Evolutionary conservation across 805 yeast species (phyloP).

Genomic region (Candida verbasci): DNA sequence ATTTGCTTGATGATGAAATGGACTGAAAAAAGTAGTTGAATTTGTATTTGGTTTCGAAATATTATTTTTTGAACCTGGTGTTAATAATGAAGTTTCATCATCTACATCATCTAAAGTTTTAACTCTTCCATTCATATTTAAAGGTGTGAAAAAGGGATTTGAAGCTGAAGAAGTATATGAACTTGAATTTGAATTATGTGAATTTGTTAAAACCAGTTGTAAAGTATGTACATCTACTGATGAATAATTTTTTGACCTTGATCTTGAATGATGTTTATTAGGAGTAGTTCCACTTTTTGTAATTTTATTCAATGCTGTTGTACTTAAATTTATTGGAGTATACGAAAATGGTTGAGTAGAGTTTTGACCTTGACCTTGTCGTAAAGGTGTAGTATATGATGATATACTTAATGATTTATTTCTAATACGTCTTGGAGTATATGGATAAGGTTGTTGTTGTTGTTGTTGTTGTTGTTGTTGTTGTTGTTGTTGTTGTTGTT

Average conservation of each 20-base stretch:
- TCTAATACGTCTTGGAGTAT: constrained; percentile 34
- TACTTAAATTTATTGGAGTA: constrained; percentile 20
- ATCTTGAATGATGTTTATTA: constrained; percentile 32
- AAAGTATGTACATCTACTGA: constrained; percentile 27
- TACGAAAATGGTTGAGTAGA: constrained; percentile 10
- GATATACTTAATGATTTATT: constrained; percentile 32
- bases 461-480: constrained; percentile 6
- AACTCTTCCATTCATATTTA: constrained; percentile 23
- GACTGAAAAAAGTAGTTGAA: constrained; percentile 14
- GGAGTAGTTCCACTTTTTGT: constrained; percentile 38
- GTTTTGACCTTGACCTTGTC: no score
- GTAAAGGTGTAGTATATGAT: constrained; percentile 34
- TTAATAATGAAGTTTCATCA: constrained; percentile 17
- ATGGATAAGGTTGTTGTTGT: constrained; percentile 11
- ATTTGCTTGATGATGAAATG: constrained; percentile 6
- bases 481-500: constrained; percentile 5
- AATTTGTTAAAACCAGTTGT: constrained; percentile 11
- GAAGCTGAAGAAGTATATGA: constrained; percentile 9
- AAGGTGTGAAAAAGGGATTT: constrained; percentile 30
- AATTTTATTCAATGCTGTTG: constrained; percentile 18
- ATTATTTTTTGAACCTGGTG: constrained; percentile 10
- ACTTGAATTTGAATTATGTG: constrained; percentile 8
- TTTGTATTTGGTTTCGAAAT: no score
- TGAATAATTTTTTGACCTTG: constrained; percentile 37
- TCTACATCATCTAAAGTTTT: constrained; percentile 16